Base-by-base conservation (phyloP, 2,329 filamentous ascomycete species). In the Sphaerulina vaccinii region DNA sequence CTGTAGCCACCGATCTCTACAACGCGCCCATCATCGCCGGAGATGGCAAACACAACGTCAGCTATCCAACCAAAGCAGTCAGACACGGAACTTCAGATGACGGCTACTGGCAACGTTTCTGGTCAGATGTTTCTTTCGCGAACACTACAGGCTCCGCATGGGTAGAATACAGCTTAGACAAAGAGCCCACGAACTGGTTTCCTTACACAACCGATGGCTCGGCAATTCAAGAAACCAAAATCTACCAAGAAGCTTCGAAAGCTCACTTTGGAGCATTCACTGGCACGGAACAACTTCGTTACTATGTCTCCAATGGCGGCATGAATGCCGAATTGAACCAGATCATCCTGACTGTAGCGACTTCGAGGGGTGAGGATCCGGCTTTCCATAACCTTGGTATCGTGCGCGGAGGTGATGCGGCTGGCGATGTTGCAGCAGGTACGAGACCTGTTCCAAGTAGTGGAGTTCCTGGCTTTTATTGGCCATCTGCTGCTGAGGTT, bases 21-120 rank as follows among this genome's bases (percentile, higher is more conserved):
- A 49, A 53, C 22, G 16, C 51, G 38, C 51, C 51, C 9, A 18
- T 53, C 32, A 49, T 49, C 33, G 51, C 51, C 21, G 27, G 38
- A 2, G 51, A 53, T 22, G 32, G 38, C 44, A 19, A 49, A 39
- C 51, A 53, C 27, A 49, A 53, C n/a, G 51, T 53, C 21, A 53
- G 44, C 51, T 53, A 49, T 39, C 51, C 51, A 11, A 53, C 51
- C 1, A 39, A 35, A 40, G 51, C 51, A 21, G 51, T 49, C 21
- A 49, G 51, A 45, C 15, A 18, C 4, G 29, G 18, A 13, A 10
- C 10, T 10, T 19, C 10, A 13, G n/a, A 32, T 21, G 9, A 38
- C 9, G 44, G 44, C 15, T 53, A 49, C 39, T 48, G 51, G 51
- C 51, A 53, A n/a, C 44, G 51, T 18, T 53, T 53, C 33, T 53